Base-by-base conservation (phyloP, 1,139 yeast genomes). In the Geotrichum candidum region DNA sequence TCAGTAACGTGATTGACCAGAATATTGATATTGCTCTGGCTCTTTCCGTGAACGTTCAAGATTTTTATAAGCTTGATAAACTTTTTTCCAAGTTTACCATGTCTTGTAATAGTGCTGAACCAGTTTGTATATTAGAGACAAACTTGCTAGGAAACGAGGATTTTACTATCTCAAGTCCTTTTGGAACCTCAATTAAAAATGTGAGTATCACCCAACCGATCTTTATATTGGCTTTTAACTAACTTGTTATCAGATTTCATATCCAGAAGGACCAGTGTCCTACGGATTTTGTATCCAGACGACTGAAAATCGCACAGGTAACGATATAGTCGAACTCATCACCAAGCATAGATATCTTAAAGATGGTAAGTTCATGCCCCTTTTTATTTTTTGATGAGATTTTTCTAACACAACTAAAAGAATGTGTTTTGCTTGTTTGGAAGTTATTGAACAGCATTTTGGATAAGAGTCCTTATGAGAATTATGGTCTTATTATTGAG, bases 41-140 rank as follows among this genome's bases (percentile, higher is more conserved):
- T 0, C 76, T 88, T 48, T 86, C 91, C 0, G 92, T 88, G 0
- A 83, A 89, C 1, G 95, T 88, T 1, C 92, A 87, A 68, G 96
- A 89, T 71, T 84, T 85, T 15, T 88, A 88, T 75, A 82, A 82
- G 63, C 71, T 80, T 0, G 73, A 80, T 9, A 77, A 78, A 58
- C 76, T 88, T 1, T 86, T 82, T 67, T 85, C 92, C 2, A 85
- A 84, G 66, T 88, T 87, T 69, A 84, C 86, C 27, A 78, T 88
- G 54, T 87, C 90, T 11, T 80, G 90, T 2, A 78, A 86, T 1
- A 79, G 79, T 0, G 75, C 74, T 11, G 70, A 73, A 13, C 96
- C 96, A 0, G 78, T 88, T 1, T 74, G 88, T 60, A 73, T 89
- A 4, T 65, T 79, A 5, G 70, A 76, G 2, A 84, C 83, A 13